Evolutionary conservation across 352 stramenopile genomes (phyloP).

Genomic region (Pythium insidiosum): DNA sequence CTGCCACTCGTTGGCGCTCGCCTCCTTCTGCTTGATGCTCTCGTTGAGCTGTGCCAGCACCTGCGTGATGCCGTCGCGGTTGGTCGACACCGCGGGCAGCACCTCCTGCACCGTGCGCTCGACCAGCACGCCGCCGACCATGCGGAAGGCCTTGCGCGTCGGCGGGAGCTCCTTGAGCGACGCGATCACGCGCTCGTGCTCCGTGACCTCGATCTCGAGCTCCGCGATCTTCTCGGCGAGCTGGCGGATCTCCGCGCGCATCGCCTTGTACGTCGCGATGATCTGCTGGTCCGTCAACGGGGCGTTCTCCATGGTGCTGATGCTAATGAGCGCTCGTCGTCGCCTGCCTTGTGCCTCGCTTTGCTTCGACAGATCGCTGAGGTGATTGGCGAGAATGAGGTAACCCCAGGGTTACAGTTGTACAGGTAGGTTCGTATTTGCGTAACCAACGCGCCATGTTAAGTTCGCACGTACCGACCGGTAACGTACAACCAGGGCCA

Average conservation of each 20-base stretch:
- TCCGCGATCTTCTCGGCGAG: conserved; percentile 80
- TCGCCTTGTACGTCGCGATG: conserved; percentile 81
- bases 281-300: conserved; percentile 83
- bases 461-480: conserved; percentile 20
- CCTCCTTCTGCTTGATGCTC: conserved; percentile 81
- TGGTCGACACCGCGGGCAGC: conserved; percentile 85
- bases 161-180: conserved; percentile 67
- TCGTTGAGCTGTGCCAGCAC: conserved; percentile 69
- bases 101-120: conserved; percentile 95
- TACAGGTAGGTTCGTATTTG: not conserved
- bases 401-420: too few species aligned
- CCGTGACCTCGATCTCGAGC: conserved; percentile 74
- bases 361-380: too few species aligned
- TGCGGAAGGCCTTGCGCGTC: conserved; percentile 88
- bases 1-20: conserved; percentile 74
- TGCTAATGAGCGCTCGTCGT: conserved; percentile 1
- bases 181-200: conserved; percentile 80
- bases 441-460: not conserved
- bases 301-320: conserved; percentile 17
- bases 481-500: conserved; percentile 81
- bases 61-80: conserved; percentile 74
- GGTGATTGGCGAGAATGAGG: too few species aligned
- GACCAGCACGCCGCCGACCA: conserved; percentile 95
- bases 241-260: conserved; percentile 76
- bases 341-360: too few species aligned